These are phyloP conservation scores for Lathyrus aphaca DNA, from an alignment of 306 rosid species.

Conservation along the genomic window DNA sequence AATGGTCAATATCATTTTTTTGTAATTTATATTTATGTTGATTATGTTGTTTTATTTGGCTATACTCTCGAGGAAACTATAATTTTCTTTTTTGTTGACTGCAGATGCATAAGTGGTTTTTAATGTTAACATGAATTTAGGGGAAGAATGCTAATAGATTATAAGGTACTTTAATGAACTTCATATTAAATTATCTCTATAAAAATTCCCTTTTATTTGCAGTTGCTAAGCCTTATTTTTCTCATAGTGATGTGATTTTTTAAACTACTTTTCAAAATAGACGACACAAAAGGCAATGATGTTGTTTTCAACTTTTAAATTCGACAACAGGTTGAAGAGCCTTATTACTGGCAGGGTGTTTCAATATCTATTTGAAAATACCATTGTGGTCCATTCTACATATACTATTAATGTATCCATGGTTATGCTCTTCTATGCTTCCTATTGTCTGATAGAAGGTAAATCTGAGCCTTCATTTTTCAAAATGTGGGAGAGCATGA, in stretches of 20 bases:
- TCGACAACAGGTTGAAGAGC: constrained; percentile 23
- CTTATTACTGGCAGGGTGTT: constrained; percentile 34
- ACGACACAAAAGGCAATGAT: constrained; percentile 30
- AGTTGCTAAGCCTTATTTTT: background rate
- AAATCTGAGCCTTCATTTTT: constrained; percentile 42
- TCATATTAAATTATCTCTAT: background rate
- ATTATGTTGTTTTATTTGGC: background rate
- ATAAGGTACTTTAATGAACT: background rate
- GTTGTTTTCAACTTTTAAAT: constrained; percentile 25
- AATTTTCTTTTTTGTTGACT: background rate
- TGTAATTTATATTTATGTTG: background rate
- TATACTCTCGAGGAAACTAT: too few relatives aligned
- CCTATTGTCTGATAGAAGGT: constrained; percentile 1
- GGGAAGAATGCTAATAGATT: background rate
- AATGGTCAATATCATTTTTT: background rate
- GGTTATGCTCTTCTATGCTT: constrained; percentile 19
- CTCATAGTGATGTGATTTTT: background rate
- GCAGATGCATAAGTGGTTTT: background rate
- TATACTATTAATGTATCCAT: constrained; percentile 32
- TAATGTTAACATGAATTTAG: background rate
- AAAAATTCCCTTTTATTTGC: background rate
- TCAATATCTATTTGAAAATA: constrained; percentile 25
- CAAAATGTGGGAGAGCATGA: too few relatives aligned
- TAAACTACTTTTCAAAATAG: background rate
- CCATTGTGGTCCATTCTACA: constrained; percentile 14